Base-by-base conservation (phyloP, 2,329 filamentous ascomycete species). In the Delphinella strobiligena region DNA sequence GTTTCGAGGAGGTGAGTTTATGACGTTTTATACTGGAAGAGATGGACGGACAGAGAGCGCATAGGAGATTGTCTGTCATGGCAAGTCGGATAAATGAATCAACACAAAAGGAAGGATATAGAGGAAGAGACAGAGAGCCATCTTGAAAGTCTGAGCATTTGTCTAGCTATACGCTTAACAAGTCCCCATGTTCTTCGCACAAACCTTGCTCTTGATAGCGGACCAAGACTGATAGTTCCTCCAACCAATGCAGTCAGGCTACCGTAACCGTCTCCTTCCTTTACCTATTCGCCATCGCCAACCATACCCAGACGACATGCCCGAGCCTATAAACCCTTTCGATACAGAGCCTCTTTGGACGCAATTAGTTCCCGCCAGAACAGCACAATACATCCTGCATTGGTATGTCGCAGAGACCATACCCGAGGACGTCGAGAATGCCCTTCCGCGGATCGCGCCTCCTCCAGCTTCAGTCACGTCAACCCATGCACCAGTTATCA, bases 321-420 rank as follows among this genome's bases (percentile, higher is more conserved):
- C 19, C 50, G 51, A 45, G 34, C 50, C 31, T 34, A 8, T 11
- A 8, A 43, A 19, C 12, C 19, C 46, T 38, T 55, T 62, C 51
- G 54, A 53, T 2, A 62, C 56, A 1, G 67, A 71, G 41, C 60
- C 67, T 0, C 47, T 70, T 2, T 69, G 63, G 59, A 63, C 61
- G 42, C 60, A 69, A 44, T 37, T 70, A 29, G 43, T 65, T 39
- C 64, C 64, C 2, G 37, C 43, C 1, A 39, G 47, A 2, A 51
- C 45, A 15, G 46, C 45, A 16, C 64, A 67, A 46, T 68, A 68
- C 42, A 46, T 67, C 2, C 47, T 66, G 4, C 65, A 60, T 45
- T 68, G 64, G 64, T 67, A 64, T 41, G 55, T 64, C 22, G 61
- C 63, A 1, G 64, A 68, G 44, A 67, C 64, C 2, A 49, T 69